Percentiles rank a stretch among this genome's conserved stretches.
Evolutionary conservation across 2,329 filamentous ascomycete species (phyloP).

Genomic region (Alternaria sp.): DNA sequence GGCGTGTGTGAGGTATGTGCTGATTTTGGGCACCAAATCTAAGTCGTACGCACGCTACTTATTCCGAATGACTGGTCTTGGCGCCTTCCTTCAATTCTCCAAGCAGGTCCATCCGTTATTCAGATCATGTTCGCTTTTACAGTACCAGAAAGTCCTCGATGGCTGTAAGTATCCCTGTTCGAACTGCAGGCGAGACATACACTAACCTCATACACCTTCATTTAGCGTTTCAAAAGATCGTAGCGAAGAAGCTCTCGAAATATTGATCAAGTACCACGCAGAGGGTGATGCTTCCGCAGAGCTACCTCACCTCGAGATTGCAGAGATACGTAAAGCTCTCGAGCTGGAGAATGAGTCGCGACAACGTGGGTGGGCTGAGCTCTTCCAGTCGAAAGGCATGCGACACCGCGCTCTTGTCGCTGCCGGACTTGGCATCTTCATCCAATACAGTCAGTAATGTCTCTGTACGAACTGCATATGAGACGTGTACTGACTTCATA

Average conservation of each 20-base stretch:
- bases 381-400: conserved; percentile 70
- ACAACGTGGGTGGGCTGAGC: conserved; percentile 65
- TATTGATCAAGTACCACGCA: conserved; percentile 71
- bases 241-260: conserved; percentile 67
- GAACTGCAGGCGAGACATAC: no score
- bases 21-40: background rate
- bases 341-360: conserved; percentile 63
- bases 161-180: conserved; percentile 52
- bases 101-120: conserved; percentile 68
- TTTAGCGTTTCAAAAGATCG: conserved; percentile 65
- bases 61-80: conserved; percentile 71
- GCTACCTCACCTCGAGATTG: conserved; percentile 71
- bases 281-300: conserved; percentile 63
- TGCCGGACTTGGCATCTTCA: conserved; percentile 70
- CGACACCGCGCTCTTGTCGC: conserved; percentile 69
- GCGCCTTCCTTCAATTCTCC: conserved; percentile 71
- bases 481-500: no score
- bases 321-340: conserved; percentile 71
- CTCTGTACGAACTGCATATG: no score
- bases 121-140: conserved; percentile 69
- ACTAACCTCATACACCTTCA: no score
- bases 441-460: conserved; percentile 63
- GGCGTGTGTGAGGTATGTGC: background rate
- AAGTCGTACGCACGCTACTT: conserved; percentile 67
- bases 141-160: conserved; percentile 72